Evolutionary conservation across 768 basidiomycete genomes (phyloP).

Genomic region (Scleroderma citrinum): DNA sequence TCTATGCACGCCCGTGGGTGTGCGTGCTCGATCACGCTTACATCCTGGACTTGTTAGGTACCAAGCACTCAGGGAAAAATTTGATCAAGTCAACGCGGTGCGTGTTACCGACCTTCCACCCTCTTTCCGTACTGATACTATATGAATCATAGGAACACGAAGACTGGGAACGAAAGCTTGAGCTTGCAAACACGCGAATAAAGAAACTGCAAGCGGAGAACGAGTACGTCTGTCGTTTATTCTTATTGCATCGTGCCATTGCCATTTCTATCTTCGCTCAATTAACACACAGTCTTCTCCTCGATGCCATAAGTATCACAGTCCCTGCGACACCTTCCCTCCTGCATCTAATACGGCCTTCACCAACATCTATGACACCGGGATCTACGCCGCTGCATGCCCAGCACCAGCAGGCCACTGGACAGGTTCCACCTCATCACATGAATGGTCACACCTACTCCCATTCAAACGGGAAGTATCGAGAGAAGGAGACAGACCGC

Average conservation of each 20-base stretch:
- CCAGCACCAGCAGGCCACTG: not conserved
- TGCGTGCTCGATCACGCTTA: not conserved
- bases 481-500: slow-evolving; percentile 20
- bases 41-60: slow-evolving; percentile 11
- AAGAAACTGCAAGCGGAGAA: slow-evolving; percentile 28
- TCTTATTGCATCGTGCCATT: too few relatives aligned
- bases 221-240: slow-evolving; percentile 17
- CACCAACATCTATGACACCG: slow-evolving; percentile 18
- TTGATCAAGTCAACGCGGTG: slow-evolving; percentile 28
- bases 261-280: not conserved
- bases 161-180: slow-evolving; percentile 22
- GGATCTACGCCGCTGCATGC: slow-evolving; percentile 12
- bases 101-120: not conserved
- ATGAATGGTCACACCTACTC: slow-evolving; percentile 22
- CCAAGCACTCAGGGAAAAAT: slow-evolving; percentile 27
- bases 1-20: too few relatives aligned
- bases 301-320: slow-evolving; percentile 29
- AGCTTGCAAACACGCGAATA: slow-evolving; percentile 21
- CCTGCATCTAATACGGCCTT: slow-evolving; percentile 26
- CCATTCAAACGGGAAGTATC: slow-evolving; percentile 23
- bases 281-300: slow-evolving; percentile 19
- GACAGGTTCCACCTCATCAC: slow-evolving; percentile 6
- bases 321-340: slow-evolving; percentile 28
- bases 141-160: slow-evolving; percentile 14
- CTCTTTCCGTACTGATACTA: not conserved